Conservation (phyloP, 306 rosid species). For the Spatholobus suberectus region DNA sequence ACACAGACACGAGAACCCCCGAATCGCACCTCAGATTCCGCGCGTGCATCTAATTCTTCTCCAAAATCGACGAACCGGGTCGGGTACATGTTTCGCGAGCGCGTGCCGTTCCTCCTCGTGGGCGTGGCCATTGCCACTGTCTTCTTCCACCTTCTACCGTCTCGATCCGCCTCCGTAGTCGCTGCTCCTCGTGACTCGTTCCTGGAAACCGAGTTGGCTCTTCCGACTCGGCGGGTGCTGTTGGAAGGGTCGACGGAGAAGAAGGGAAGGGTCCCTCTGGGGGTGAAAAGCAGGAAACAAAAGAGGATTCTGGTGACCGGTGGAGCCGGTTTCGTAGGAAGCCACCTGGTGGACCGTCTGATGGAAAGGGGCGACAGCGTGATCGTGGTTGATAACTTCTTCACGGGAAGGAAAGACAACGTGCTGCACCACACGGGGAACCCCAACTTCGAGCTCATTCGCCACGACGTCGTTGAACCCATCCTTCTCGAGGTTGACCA, state of each 20-base stretch:
- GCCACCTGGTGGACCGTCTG: slow-evolving; percentile 92
- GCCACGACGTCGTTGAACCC: slow-evolving; percentile 94
- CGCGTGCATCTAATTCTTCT: no score
- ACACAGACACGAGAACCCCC: slow-evolving; percentile 24
- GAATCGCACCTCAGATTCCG: not conserved
- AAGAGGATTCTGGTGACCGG: slow-evolving; percentile 82
- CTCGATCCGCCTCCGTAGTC: not conserved
- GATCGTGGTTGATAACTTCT: slow-evolving; percentile 84
- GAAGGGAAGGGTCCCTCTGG: slow-evolving; percentile 50
- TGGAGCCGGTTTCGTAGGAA: slow-evolving; percentile 97
- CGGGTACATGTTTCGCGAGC: not conserved
- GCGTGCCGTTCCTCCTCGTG: slow-evolving; percentile 39
- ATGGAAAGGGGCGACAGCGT: slow-evolving; percentile 82
- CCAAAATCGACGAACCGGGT: slow-evolving; percentile 11
- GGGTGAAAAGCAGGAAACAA: slow-evolving; percentile 45
- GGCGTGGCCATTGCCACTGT: slow-evolving; percentile 40
- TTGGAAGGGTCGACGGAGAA: not conserved
- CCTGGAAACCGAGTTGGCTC: slow-evolving; percentile 23
- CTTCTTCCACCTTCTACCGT: slow-evolving; percentile 52
- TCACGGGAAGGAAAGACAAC: slow-evolving; percentile 85
- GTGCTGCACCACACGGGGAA: slow-evolving; percentile 75
- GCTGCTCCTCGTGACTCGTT: not conserved
- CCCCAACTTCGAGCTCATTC: slow-evolving; percentile 83
- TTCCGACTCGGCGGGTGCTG: slow-evolving; percentile 57
- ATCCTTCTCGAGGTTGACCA: slow-evolving; percentile 89